Conservation (phyloP, 495 filamentous ascomycete genomes). For the Penicillium egyptiacum region DNA sequence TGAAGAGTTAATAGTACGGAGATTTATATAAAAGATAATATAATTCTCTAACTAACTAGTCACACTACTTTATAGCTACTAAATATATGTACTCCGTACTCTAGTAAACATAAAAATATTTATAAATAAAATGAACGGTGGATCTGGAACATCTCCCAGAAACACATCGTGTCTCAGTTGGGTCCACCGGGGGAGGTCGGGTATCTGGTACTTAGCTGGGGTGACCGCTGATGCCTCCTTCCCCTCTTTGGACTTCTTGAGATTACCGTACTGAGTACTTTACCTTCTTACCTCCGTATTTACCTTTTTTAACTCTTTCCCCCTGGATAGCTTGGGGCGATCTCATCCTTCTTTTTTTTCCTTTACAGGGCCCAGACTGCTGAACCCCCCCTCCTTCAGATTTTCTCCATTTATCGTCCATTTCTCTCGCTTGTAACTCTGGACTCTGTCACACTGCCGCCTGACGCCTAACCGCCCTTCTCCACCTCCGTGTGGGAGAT, state of each 20-base stretch:
- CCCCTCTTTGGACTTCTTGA: conserved; percentile 1
- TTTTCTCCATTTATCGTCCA: conserved; percentile 14
- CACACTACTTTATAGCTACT: no score
- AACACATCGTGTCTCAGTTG: conserved; percentile 45
- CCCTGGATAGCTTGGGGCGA: conserved; percentile 13
- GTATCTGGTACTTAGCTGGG: conserved; percentile 18
- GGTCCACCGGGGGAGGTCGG: conserved; percentile 15
- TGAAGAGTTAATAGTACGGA: background rate
- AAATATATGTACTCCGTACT: no score
- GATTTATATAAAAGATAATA: no score
- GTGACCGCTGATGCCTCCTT: background rate
- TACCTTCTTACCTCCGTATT: no score
- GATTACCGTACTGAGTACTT: conserved; percentile 4
- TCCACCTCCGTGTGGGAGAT: background rate
- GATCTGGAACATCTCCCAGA: conserved; percentile 19
- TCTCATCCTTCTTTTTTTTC: conserved; percentile 7
- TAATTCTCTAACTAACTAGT: no score
- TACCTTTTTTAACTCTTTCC: background rate
- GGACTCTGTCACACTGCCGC: conserved; percentile 38
- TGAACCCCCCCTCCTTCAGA: background rate
- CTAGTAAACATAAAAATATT: no score
- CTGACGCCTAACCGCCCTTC: conserved; percentile 24
- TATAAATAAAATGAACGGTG: conserved; percentile 13
- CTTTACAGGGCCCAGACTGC: conserved; percentile 18
- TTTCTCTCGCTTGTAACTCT: conserved; percentile 36